Conservation (phyloP, 352 stramenopile species). For the Pythium myriotylum region DNA sequence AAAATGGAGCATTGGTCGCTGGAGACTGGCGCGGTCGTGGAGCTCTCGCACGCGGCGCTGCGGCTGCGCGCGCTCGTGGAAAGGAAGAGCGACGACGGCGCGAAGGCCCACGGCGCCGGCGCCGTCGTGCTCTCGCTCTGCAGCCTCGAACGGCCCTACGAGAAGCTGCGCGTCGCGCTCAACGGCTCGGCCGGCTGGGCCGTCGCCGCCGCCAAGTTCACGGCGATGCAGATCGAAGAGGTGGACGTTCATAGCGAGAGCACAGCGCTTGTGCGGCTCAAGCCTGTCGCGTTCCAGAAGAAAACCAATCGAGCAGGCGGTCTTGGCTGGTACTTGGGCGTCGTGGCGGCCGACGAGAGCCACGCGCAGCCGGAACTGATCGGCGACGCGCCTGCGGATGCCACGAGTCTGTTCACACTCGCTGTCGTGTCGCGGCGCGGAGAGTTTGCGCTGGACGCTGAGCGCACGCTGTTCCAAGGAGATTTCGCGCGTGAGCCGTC, state of each 20-base stretch:
- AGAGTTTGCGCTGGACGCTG: conserved; percentile 49
- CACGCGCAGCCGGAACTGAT: conserved; percentile 37
- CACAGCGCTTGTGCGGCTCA: conserved; percentile 41
- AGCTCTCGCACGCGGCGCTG: conserved; percentile 48
- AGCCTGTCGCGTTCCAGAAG: conserved; percentile 69
- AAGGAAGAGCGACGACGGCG: conserved; percentile 32
- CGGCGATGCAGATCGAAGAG: conserved; percentile 59
- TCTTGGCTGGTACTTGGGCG: conserved; percentile 60
- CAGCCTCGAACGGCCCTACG: conserved; percentile 65
- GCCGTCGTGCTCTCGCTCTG: conserved; percentile 39
- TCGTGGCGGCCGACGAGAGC: not conserved
- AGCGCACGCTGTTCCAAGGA: conserved; percentile 35
- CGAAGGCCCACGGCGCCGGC: not conserved
- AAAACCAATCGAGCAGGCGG: conserved; percentile 48
- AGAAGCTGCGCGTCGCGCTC: conserved; percentile 79
- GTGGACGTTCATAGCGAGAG: not conserved
- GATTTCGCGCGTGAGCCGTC: conserved; percentile 23
- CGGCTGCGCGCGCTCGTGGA: conserved; percentile 59
- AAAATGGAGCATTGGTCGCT: conserved; percentile 22
- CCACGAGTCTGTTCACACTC: conserved; percentile 52
- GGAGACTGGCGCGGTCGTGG: conserved; percentile 63
- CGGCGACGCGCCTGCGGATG: conserved; percentile 49
- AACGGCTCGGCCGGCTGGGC: conserved; percentile 67
- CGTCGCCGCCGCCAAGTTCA: conserved; percentile 65
- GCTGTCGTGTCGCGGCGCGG: conserved; percentile 47